A percentile compares a stretch with the other conserved stretches of the same genome.
phyloP scores from a whole-genome alignment of 2,329 filamentous ascomycete genomes.

The Bisporella sp. region DNA sequence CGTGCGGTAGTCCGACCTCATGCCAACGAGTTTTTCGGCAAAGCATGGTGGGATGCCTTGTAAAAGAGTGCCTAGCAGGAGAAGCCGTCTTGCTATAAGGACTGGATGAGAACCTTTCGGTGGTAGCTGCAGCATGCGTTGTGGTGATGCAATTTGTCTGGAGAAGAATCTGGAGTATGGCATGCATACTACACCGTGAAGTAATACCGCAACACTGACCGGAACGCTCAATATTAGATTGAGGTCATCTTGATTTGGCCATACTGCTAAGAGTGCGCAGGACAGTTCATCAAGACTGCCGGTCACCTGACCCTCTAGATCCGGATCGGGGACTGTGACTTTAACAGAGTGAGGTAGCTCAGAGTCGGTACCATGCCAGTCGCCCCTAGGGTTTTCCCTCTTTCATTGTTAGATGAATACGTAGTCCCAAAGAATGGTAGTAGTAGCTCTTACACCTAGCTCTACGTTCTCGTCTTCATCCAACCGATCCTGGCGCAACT shows the following conservation, averaged over 20 bases:
- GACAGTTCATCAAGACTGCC: no score
- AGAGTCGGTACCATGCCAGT: conserved; percentile 9
- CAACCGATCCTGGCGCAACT: no score
- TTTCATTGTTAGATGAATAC: conserved; percentile 16
- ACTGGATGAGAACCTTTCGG: no score
- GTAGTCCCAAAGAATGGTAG: conserved; percentile 19
- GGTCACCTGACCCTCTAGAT: no score
- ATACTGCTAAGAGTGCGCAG: no score
- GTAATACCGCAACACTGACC: conserved; percentile 19
- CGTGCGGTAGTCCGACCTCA: conserved; percentile 23
- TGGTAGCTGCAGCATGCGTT: no score
- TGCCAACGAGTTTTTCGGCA: conserved; percentile 21
- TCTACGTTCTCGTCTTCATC: conserved; percentile 21
- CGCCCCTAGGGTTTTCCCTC: conserved; percentile 5
- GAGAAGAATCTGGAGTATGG: conserved; percentile 21
- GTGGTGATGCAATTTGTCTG: conserved; percentile 6
- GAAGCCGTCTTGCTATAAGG: conserved; percentile 5
- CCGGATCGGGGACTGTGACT: no score
- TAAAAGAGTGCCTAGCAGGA: conserved; percentile 15
- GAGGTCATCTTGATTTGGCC: neutral
- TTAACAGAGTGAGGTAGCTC: no score
- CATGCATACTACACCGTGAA: conserved; percentile 19
- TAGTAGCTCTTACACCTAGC: conserved; percentile 21
- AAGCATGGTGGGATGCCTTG: conserved; percentile 19
- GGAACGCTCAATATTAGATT: conserved; percentile 25